Base-by-base conservation (phyloP, 2,329 filamentous ascomycete genomes). In the Knufia fluminis region DNA sequence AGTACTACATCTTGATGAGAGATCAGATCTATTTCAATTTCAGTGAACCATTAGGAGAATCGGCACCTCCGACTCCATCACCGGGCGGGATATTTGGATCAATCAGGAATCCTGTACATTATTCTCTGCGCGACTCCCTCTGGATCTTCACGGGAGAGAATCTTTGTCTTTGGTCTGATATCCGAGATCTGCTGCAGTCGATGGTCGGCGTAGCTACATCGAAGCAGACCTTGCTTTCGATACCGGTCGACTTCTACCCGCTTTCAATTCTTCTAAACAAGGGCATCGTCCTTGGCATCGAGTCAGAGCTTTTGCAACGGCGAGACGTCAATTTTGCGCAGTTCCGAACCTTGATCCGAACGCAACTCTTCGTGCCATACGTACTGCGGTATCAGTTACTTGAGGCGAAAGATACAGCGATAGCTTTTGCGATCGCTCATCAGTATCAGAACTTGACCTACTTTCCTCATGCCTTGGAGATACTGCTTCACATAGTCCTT, bases 201-300 rank as follows among this genome's bases (percentile, higher is more conserved):
- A 42, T 45, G 35, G 28, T 24, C 26, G 39, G 38, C 10, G 33
- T 54, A 9, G 48, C 26, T 10, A 54, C 49, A 1, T 50, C 52
- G 9, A 46, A 53, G 10, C 45, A 48, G 23, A 40, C 45, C 2
- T 79, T 86, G 1, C 82, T 95, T 9, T 79, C 83, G 20, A 80
- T 97, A 49, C 78, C 85, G 0, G 74, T 94, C n/a, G 92, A 98
- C 65, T 98, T 97, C 66, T 97, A 97, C 61, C 92, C 92, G 0
- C 71, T 97, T 12, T 94, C 90, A 1, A 79, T 91, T 2, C 71
- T 96, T 3, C 71, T 95, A n/a, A 83, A 82, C 51, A 96, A 96
- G 65, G 91, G 87, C 1, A 87, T 97, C 51, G 74, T 96, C 1
- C 75, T 97, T 45, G 92, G 92, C 0, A 80, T 97, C 10, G 92